Evolutionary conservation across 345 rosid species (phyloP), one percentile per base, ranked within the genome.

Genomic region (Toxicodendron radicans): DNA sequence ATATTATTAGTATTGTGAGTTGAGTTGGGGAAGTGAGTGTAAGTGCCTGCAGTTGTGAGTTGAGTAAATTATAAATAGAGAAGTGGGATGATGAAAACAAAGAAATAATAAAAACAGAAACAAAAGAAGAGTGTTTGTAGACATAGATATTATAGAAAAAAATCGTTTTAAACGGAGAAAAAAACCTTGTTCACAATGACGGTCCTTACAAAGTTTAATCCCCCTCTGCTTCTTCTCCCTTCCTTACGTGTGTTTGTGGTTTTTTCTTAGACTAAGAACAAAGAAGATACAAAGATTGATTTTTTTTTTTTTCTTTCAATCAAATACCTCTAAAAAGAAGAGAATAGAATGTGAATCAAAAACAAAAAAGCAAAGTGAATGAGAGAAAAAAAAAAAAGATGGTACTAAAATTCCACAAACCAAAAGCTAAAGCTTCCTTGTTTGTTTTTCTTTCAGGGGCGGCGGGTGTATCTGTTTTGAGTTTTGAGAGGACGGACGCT

Each of bases 121-220:
- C 53, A 56, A 45, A 9, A 46, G 32, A n/a, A 58, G 64, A 21
- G 24, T 54, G n/a, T 13, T 38, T 18, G 18, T 51, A 51, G 17
- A 51, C 66, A 72, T 72, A 72, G 68, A 72, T 51, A 61, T 48
- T 16, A 45, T 71, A 71, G 65, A 58, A 38, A 5, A 35, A 38
- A 71, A 71, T 41, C 68, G 60, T 30, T 71, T 66, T 66, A 66
- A 66, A 49, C 70, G 23, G 70, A 66, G 70, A 20, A 60, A 46
- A 38, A 72, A 72, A 77, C 76, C 72, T 77, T 45, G 80, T 72
- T 58, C 11, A 67, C 72, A 66, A 77, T 72, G 80, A 52, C 80
- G 80, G 76, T 72, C 24, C 43, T 66, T 58, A 58, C 80, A 66
- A 77, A 30, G 76, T 16, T 13, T 7, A 62, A 32, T 20, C 14